Percentiles rank a stretch among this genome's conserved stretches.
phyloP scores from a whole-genome alignment of 441 rosid species.

The Codiaeum variegatum region DNA sequence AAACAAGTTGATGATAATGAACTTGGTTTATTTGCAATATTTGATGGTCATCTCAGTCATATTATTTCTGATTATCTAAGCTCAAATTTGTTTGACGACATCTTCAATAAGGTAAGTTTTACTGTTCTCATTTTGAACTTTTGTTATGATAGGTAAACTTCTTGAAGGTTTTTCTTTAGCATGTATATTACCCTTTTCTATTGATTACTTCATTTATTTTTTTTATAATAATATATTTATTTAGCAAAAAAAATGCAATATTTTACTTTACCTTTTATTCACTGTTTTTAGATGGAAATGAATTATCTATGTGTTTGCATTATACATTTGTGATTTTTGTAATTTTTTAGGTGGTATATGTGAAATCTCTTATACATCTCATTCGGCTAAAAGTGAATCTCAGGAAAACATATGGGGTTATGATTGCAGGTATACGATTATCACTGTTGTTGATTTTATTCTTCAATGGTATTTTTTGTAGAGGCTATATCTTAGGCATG shows the following conservation, averaged over 20 bases:
- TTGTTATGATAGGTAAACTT: too few species aligned
- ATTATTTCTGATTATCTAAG: slow-evolving; percentile 64
- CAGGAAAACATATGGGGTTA: slow-evolving; percentile 52
- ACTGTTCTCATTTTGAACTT: too few species aligned
- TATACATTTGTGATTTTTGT: slow-evolving; percentile 24
- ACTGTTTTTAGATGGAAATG: too few species aligned
- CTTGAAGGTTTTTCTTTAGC: too few species aligned
- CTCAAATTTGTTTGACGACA: slow-evolving; percentile 76
- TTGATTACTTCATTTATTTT: too few species aligned
- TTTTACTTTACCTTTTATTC: too few species aligned
- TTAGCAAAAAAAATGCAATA: too few species aligned
- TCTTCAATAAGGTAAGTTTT: slow-evolving; percentile 69
- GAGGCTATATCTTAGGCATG: background rate
- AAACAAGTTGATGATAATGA: slow-evolving; percentile 66
- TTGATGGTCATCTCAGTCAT: slow-evolving; percentile 84
- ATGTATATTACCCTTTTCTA: too few species aligned
- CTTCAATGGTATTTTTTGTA: background rate
- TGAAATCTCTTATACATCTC: slow-evolving; percentile 44
- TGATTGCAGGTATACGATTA: slow-evolving; percentile 46
- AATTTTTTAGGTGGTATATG: slow-evolving; percentile 44
- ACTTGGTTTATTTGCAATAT: slow-evolving; percentile 88
- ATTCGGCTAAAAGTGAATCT: slow-evolving; percentile 55
- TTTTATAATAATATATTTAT: too few species aligned
- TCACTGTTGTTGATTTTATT: slow-evolving; percentile 7
- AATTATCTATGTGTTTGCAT: too few species aligned